Conservation (phyloP, 345 rosid genomes). For the Microthlaspi erraticum region DNA sequence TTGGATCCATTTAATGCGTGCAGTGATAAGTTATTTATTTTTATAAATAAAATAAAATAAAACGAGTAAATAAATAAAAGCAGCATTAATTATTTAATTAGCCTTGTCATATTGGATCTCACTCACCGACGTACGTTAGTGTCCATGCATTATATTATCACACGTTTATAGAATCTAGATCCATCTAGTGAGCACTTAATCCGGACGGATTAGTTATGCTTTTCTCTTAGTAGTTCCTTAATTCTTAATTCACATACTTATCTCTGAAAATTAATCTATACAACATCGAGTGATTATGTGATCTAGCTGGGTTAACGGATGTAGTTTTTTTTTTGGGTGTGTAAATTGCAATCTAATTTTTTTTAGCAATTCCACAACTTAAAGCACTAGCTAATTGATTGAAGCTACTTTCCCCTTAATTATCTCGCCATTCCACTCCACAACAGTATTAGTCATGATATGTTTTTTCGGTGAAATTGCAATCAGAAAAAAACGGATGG, state of each 20-base stretch:
- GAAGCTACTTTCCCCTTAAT: not conserved
- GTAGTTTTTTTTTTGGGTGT: too few relatives aligned
- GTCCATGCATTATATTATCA: constrained; percentile 41
- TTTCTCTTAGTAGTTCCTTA: not conserved
- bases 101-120: constrained; percentile 45
- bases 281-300: not conserved
- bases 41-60: not conserved
- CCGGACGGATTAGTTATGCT: constrained; percentile 18
- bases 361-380: not conserved
- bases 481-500: not conserved
- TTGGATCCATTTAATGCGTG: constrained; percentile 49
- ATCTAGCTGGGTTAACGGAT: not conserved
- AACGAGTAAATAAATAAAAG: not conserved
- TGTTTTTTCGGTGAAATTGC: not conserved
- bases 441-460: constrained; percentile 5
- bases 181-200: constrained; percentile 29
- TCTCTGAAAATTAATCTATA: not conserved
- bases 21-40: constrained; percentile 33
- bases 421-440: not conserved
- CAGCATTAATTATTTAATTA: constrained; percentile 41
- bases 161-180: constrained; percentile 42
- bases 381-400: not conserved
- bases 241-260: not conserved
- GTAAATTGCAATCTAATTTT: not conserved
- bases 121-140: constrained; percentile 45